Percentiles rank a stretch among this genome's conserved stretches.
phyloP scores from a whole-genome alignment of 1,284 basidiomycete genomes.

The Ustilago curta region DNA sequence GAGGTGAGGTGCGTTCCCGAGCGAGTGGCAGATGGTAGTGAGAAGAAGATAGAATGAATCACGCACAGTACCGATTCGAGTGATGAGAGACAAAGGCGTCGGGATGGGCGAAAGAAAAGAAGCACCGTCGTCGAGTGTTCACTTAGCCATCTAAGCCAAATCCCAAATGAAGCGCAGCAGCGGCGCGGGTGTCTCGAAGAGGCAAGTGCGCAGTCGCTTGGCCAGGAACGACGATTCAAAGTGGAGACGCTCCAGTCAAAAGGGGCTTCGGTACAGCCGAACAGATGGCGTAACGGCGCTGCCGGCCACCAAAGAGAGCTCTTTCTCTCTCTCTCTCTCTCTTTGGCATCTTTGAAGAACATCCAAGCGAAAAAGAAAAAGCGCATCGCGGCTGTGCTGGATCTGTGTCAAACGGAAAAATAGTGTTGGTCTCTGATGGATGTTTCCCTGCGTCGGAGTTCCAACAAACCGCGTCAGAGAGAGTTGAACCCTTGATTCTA shows the following conservation, averaged over 20 bases:
- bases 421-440: conserved; percentile 20
- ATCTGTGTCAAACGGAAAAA: background rate
- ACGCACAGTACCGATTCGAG: conserved; percentile 16
- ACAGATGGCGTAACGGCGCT: background rate
- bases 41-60: conserved; percentile 1
- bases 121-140: background rate
- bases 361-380: conserved; percentile 1
- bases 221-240: conserved; percentile 3
- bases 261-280: background rate
- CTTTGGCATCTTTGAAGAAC: conserved; percentile 7
- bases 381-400: conserved; percentile 5
- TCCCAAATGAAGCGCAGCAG: no score
- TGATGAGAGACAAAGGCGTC: background rate
- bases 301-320: conserved; percentile 6
- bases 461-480: conserved; percentile 9
- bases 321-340: background rate
- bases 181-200: no score
- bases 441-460: conserved; percentile 24
- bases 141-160: no score
- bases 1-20: background rate
- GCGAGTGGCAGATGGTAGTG: background rate
- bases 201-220: background rate
- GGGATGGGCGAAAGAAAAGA: background rate
- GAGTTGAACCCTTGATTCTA: conserved; percentile 14
- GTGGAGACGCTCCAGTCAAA: background rate